Evolutionary conservation across 1,284 basidiomycete genomes (phyloP), one percentile per base, ranked within the genome.

Genomic region (Ganoderma resinaceum): DNA sequence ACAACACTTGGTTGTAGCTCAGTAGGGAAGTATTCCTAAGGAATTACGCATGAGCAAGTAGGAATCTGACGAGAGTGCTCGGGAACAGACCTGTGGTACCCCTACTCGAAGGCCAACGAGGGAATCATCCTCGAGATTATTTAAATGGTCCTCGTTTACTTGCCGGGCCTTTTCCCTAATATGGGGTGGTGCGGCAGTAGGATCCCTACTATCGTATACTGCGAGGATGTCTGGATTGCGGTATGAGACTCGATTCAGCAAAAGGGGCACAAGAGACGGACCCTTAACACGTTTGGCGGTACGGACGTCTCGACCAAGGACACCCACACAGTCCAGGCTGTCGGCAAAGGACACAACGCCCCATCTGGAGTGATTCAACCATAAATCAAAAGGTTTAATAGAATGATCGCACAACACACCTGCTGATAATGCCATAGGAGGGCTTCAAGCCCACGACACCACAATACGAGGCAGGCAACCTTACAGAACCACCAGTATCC

Each of bases 261-360:
- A 53, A 60, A 61, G 63, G 57, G 4, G 18, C 29, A 29, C 46
- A 11, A 9, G 38, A 16, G 3, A 78, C 89, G 68, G 74, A 95
- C 94, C 82, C 73, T 94, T 95, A 0, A 94, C 85, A 1, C 78
- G 73, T 43, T 83, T 75, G 1, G 90, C 85, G 6, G 82, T 82
- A 7, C 80, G 75, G 0, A 93, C 85, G 7, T 85, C 82, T 59
- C 80, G 81, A 0, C 89, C 91, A 29, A 99, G 79, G 1, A 99
- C 82, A 0, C 97, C 98, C 0, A 99, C 95, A 67, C 95, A 97
- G 76, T 99, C 97, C 12, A 99, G 83, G 68, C 95, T 97, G 77
- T 98, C 97, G 0, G 96, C 97, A 74, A 95, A 99, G 0, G 96
- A 92, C 0, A 99, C 88, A 0, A 98, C 89, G 3, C 98, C 97